These are phyloP conservation scores for Porogramme epimiltina DNA, from an alignment of 1,284 basidiomycete genomes.

Conservation along the genomic window DNA sequence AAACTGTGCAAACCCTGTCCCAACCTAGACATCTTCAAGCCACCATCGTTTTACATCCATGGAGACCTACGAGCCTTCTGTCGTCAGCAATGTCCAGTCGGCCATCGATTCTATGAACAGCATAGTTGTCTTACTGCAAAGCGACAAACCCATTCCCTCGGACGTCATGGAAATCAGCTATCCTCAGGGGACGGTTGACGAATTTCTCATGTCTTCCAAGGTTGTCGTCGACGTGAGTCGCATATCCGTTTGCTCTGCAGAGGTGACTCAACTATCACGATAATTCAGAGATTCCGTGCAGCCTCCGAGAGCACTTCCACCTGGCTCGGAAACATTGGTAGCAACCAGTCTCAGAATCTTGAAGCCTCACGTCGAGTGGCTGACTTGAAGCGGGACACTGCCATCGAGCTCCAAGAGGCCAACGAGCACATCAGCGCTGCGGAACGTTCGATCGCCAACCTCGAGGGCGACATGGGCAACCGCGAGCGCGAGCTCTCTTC, in stretches of 20 bases:
- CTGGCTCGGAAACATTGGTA: too few species aligned
- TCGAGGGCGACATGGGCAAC: background rate
- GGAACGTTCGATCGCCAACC: background rate
- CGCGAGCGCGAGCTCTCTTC: background rate
- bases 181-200: background rate
- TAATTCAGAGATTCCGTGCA: too few species aligned
- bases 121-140: slow-evolving; percentile 1
- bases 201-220: slow-evolving; percentile 1
- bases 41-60: background rate
- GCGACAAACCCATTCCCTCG: background rate
- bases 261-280: too few species aligned
- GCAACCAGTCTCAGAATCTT: too few species aligned
- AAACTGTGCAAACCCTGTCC: too few species aligned
- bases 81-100: background rate
- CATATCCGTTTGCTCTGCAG: background rate
- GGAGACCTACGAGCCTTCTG: background rate
- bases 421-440: background rate
- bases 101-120: slow-evolving; percentile 3
- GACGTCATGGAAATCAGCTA: slow-evolving; percentile 8
- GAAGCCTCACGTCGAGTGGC: too few species aligned
- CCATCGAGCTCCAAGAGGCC: background rate
- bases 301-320: too few species aligned
- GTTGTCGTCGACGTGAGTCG: slow-evolving; percentile 1
- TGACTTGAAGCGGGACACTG: background rate
- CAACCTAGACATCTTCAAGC: too few species aligned